phyloP scores from a whole-genome alignment of 208 protist genomes.

The Trypanosoma conorhini region DNA sequence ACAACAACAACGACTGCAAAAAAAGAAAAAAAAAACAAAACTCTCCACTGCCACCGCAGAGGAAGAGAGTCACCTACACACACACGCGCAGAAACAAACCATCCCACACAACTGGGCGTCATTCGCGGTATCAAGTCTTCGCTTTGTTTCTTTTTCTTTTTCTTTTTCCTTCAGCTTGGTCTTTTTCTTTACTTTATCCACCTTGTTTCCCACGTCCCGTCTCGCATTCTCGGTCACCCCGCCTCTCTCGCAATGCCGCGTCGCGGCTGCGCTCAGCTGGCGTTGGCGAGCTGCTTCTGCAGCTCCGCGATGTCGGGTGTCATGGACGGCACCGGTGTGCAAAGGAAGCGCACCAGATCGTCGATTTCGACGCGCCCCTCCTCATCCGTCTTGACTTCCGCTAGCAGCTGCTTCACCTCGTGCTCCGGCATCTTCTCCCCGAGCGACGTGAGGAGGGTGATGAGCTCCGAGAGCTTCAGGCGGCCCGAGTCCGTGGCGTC shows the following conservation, averaged over 20 bases:
- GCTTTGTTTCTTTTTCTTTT: no score
- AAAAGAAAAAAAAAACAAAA: no score
- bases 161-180: neutral
- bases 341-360: conserved; percentile 79
- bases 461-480: conserved; percentile 76
- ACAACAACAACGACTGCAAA: no score
- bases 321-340: conserved; percentile 82
- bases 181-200: no score
- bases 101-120: no score
- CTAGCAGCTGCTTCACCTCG: conserved; percentile 82
- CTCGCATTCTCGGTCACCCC: neutral
- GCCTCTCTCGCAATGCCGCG: no score
- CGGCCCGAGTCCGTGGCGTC: conserved; percentile 70
- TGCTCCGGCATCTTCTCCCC: conserved; percentile 89
- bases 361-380: conserved; percentile 80
- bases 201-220: no score
- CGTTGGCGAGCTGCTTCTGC: conserved; percentile 68
- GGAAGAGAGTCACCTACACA: no score
- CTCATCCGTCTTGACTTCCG: conserved; percentile 75
- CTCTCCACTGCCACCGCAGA: no score
- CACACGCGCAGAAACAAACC: neutral
- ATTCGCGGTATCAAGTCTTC: no score
- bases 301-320: conserved; percentile 88
- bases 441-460: conserved; percentile 82
- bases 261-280: conserved; percentile 2